Evolutionary conservation across 345 rosid species (phyloP).

Genomic region (Hibiscus trionum): DNA sequence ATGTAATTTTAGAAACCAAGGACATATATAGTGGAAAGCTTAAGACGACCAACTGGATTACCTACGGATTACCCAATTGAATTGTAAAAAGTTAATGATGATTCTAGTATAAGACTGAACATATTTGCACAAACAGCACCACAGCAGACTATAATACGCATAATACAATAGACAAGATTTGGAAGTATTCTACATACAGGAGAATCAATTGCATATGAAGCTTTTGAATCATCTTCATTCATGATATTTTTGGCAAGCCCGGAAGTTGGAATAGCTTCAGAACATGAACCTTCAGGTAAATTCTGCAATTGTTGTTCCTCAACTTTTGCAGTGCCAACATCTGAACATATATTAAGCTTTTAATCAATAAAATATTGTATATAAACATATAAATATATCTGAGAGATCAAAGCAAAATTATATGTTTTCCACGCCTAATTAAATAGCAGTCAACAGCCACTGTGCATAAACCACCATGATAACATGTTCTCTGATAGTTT

Average conservation of each 20-base stretch:
- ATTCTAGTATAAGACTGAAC: not conserved
- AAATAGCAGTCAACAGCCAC: not conserved
- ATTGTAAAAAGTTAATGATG: not conserved
- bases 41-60: not conserved
- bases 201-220: slow-evolving; percentile 43
- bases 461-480: not conserved
- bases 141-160: not conserved
- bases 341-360: slow-evolving; percentile 35
- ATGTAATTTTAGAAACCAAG: not conserved
- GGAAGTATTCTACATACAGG: slow-evolving; percentile 39
- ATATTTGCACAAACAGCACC: not conserved
- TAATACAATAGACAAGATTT: slow-evolving; percentile 5
- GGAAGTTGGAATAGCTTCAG: slow-evolving; percentile 47
- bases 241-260: slow-evolving; percentile 39
- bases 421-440: not conserved
- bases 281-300: slow-evolving; percentile 53
- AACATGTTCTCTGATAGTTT: not conserved
- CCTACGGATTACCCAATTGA: not conserved
- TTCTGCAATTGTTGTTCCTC: slow-evolving; percentile 60
- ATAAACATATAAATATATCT: not conserved
- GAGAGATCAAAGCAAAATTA: not conserved
- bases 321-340: slow-evolving; percentile 44
- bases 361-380: not conserved
- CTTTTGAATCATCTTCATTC: slow-evolving; percentile 68
- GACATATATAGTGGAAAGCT: not conserved